Base-by-base conservation (phyloP, 352 stramenopile species). In the Thraustochytrium striatum region DNA sequence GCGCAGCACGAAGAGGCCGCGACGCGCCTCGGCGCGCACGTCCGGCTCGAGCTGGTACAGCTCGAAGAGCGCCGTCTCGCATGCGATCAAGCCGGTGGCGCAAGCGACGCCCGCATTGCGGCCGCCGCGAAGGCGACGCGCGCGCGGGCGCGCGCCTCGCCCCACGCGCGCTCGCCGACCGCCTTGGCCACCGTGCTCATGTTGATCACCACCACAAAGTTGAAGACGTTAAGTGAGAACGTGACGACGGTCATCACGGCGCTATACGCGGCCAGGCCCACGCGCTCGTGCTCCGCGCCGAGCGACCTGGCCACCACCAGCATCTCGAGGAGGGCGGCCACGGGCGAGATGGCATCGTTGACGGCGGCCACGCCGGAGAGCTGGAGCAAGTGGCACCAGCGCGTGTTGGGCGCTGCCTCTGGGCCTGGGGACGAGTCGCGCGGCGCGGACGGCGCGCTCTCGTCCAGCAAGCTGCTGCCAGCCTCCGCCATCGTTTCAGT, bases 151-250 rank as follows among this genome's bases (percentile, higher is more conserved):
- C 44, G 41, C n/a, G 50, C 52, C 16, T 75, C 52, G n/a, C 61
- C 52, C 65, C 65, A 75, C 19, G 16, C 61, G 8, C 36, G 44
- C 44, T 21, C n/a, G 65, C 65, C 65, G 1, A 75, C 65, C 2
- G 65, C 65, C n/a, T 38, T 30, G 0, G 30, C 44, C 32, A 75
- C 65, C n/a, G 41, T 61, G 21, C 32, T 38, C 65, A 75, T 75
- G 35, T 30, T 55, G 16, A 75, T 43, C 43, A 75, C 65, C 25
- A 75, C 36, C 19, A 75, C 65, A 72, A 75, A 75, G 39, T 75
- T 75, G 39, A 75, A 75, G n/a, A 75, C 16, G 52, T 75, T 75
- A n/a, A 72, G 25, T 1, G 50, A 38, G 25, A 75, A 75, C 5
- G 21, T 39, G 7, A 21, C 30, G 28, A 72, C 65, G 2, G 65